phyloP scores from a whole-genome alignment of 345 rosid genomes.

The Citropsis articulata region DNA sequence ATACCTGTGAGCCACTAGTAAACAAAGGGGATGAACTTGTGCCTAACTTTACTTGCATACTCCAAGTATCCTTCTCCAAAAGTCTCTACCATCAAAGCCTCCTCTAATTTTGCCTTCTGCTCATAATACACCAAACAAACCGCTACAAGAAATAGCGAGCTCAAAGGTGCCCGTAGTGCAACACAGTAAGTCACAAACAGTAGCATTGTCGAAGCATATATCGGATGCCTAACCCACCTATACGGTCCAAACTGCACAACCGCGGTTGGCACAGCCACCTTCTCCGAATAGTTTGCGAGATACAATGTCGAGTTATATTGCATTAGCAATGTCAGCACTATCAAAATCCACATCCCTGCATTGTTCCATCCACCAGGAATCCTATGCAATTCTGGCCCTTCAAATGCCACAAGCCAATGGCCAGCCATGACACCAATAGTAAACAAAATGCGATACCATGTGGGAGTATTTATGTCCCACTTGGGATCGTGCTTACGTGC shows the following conservation, averaged over 20 bases:
- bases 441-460: conserved; percentile 54
- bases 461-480: conserved; percentile 70
- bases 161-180: conserved; percentile 75
- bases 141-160: conserved; percentile 54
- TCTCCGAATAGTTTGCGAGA: conserved; percentile 88
- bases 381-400: conserved; percentile 83
- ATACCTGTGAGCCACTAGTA: conserved; percentile 48
- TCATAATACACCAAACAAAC: conserved; percentile 67
- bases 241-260: conserved; percentile 90
- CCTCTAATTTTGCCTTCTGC: conserved; percentile 72
- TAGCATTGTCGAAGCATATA: conserved; percentile 77
- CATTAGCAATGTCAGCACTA: conserved; percentile 54
- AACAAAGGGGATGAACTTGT: conserved; percentile 78
- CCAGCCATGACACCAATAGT: conserved; percentile 57
- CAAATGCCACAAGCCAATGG: conserved; percentile 88
- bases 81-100: conserved; percentile 67
- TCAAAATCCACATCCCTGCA: conserved; percentile 69
- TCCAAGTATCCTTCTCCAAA: conserved; percentile 63
- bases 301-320: conserved; percentile 73
- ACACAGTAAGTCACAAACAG: conserved; percentile 55
- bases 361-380: conserved; percentile 70
- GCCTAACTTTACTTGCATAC: conserved; percentile 68
- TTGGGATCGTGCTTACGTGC: conserved; percentile 65
- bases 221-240: conserved; percentile 82
- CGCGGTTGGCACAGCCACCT: conserved; percentile 73